A percentile compares a stretch with the other conserved stretches of the same genome.
Conservation (phyloP, 495 filamentous ascomycete species). For the Lichenothelia convexa region DNA sequence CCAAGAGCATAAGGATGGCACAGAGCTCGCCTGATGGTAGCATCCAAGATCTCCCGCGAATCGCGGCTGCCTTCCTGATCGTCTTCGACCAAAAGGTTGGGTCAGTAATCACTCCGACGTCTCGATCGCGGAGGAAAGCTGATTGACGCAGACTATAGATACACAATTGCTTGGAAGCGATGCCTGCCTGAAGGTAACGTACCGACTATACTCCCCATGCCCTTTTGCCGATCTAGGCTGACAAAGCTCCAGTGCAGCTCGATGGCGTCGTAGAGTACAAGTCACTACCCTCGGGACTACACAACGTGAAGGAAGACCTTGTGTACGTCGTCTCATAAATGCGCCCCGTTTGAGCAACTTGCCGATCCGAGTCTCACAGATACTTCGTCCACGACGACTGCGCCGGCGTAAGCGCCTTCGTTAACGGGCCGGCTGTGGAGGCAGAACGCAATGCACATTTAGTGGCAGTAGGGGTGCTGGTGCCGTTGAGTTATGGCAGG, state of each 20-base stretch:
- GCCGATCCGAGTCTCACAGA: constrained; percentile 16
- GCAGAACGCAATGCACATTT: constrained; percentile 74
- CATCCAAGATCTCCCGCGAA: constrained; percentile 17
- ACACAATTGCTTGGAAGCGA: constrained; percentile 74
- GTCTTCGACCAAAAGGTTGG: constrained; percentile 26
- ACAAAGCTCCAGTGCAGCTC: too few relatives aligned
- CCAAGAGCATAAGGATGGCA: too few relatives aligned
- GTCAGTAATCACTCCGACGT: too few relatives aligned
- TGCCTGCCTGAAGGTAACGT: constrained; percentile 34
- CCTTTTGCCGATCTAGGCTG: constrained; percentile 29
- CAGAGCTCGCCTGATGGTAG: not conserved
- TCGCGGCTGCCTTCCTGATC: constrained; percentile 20
- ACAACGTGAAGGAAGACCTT: constrained; percentile 73
- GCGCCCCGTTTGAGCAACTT: not conserved
- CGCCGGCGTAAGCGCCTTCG: constrained; percentile 83
- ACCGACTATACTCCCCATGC: constrained; percentile 7
- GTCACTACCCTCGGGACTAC: constrained; percentile 77
- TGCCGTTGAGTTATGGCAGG: constrained; percentile 70
- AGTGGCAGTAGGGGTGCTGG: constrained; percentile 76
- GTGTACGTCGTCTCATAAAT: constrained; percentile 47
- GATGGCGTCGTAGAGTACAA: constrained; percentile 91
- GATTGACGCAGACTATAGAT: too few relatives aligned
- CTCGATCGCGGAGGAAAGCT: too few relatives aligned
- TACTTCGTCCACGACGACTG: constrained; percentile 78
- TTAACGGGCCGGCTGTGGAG: constrained; percentile 62